phyloP scores from a whole-genome alignment of 768 basidiomycete genomes.

The Tephrocybe rancida region DNA sequence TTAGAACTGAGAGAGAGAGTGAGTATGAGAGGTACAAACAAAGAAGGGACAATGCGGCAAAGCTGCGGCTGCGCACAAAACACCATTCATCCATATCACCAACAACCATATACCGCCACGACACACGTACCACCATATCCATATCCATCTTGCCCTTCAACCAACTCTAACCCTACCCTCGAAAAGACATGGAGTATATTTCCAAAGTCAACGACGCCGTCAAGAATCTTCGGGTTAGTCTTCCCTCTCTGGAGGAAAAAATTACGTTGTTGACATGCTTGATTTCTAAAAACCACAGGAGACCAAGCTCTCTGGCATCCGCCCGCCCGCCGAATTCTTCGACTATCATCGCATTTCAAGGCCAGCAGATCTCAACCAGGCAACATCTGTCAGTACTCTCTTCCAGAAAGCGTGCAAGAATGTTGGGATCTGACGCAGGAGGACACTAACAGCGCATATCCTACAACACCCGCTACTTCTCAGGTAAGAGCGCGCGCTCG shows the following conservation, averaged over 20 bases:
- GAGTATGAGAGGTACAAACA: slow-evolving; percentile 19
- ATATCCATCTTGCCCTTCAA: slow-evolving; percentile 13
- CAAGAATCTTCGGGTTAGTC: slow-evolving; percentile 69
- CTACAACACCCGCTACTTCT: slow-evolving; percentile 92
- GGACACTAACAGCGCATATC: slow-evolving; percentile 70
- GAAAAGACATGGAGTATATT: slow-evolving; percentile 60
- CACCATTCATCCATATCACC: neutral
- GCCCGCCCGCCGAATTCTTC: slow-evolving; percentile 79
- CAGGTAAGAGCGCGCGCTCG: slow-evolving; percentile 43
- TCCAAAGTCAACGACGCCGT: slow-evolving; percentile 69
- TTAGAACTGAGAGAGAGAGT: slow-evolving; percentile 2
- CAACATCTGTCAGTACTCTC: slow-evolving; percentile 60
- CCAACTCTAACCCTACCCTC: slow-evolving; percentile 9
- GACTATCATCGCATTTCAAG: slow-evolving; percentile 83
- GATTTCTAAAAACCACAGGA: slow-evolving; percentile 49
- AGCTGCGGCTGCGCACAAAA: slow-evolving; percentile 19
- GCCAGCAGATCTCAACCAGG: slow-evolving; percentile 80
- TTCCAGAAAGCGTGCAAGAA: neutral
- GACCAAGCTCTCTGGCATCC: slow-evolving; percentile 74
- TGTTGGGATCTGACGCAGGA: neutral
- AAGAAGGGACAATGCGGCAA: slow-evolving; percentile 12
- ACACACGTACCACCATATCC: slow-evolving; percentile 11
- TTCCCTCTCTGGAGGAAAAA: neutral
- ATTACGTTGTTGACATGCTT: neutral
- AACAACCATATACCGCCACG: slow-evolving; percentile 14